Base-by-base conservation (phyloP, 257 asterid species). In the Jacaranda mimosifolia region DNA sequence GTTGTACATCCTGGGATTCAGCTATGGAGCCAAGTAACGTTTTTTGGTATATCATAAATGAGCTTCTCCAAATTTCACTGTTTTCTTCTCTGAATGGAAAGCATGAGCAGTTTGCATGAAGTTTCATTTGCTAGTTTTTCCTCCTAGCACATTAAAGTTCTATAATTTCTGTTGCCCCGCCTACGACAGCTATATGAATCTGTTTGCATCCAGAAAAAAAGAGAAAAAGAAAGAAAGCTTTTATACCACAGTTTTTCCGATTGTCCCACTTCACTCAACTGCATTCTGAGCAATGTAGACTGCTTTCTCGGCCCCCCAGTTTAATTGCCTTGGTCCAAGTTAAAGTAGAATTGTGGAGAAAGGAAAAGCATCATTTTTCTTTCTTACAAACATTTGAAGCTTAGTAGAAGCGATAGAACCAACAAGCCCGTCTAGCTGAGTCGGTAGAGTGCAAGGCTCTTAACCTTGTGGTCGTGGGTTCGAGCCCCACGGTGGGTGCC, bases 1-100 rank as follows among this genome's bases (percentile, higher is more conserved):
- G 80, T 73, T 82, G 86, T 82, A 82, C 42, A 81, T 77, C 56
- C 53, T 80, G 45, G 75, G 77, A 79, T 68, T 70, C 58, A 40
- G 64, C 59, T 77, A 12, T 38, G 73, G 77, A 62, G 55, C 58
- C 19, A 53, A 59, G 77, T 19, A 64, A 60, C 39, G 71, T 72
- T 81, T 76, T 60, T 53, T 1, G 46, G 6, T 78, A 17, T 26
- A 60, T 69, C 51, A 43, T 26, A 17, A 55, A 58, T 68, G 76
- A 69, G 70, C 9, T 5, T 6, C 71, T 68, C 64, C 76, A 9
- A 40, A 64, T 43, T 40, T 49, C 32, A 11, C 11, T 1, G 18
- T 42, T 67, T 56, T 13, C 1, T 72, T 13, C 1, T 72, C 45
- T 13, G 7, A 58, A 21, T 18, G 59, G 21, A 42, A 72, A 55